Evolutionary conservation across 345 rosid genomes (phyloP).

Genomic region (Excoecaria cochinchinensis): DNA sequence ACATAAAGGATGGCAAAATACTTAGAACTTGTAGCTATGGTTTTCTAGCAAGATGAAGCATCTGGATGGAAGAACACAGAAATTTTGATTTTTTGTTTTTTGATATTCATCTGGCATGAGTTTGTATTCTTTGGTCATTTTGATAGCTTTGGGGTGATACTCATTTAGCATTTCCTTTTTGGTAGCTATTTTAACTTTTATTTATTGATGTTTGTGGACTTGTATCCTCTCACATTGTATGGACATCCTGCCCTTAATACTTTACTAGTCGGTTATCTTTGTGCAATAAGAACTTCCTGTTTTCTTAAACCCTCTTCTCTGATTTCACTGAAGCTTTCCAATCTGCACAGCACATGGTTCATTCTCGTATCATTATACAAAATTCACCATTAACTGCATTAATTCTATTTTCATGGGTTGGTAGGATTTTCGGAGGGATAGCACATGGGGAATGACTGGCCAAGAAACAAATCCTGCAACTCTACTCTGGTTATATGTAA

Average conservation of each 20-base stretch:
- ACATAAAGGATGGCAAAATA: not conserved
- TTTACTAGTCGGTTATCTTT: not conserved
- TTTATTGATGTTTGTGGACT: not conserved
- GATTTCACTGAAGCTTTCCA: not conserved
- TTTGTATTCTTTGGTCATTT: not conserved
- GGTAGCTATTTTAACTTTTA: not conserved
- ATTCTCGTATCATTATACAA: not conserved
- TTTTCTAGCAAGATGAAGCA: not conserved
- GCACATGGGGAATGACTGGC: slow-evolving; percentile 74
- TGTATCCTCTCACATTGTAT: not conserved
- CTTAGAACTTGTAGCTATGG: not conserved
- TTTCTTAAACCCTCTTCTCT: not conserved
- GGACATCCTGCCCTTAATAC: not conserved
- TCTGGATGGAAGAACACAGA: not conserved
- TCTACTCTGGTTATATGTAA: slow-evolving; percentile 73
- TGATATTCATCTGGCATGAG: not conserved
- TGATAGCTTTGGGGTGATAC: not conserved
- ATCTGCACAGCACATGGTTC: not conserved
- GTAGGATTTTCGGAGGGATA: slow-evolving; percentile 63
- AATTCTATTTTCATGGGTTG: slow-evolving; percentile 11
- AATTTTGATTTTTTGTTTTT: not conserved
- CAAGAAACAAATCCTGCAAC: slow-evolving; percentile 77
- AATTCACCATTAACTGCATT: not conserved
- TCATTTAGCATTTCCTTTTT: not conserved
- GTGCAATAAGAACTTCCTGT: not conserved